Evolutionary conservation across 331 rosid species (phyloP).

Genomic region (Pyrus hybrid): DNA sequence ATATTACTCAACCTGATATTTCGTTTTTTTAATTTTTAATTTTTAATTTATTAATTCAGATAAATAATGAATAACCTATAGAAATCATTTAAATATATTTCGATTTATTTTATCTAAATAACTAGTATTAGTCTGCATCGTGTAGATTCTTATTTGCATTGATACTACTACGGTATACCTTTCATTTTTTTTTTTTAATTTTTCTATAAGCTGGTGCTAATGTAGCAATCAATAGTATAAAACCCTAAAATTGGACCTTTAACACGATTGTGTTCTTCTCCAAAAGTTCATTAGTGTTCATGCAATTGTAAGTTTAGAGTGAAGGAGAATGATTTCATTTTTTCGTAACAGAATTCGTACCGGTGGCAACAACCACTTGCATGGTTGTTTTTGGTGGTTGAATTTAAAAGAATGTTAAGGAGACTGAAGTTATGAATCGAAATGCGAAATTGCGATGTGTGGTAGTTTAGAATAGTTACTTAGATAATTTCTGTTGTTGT

Average conservation of each 20-base stretch:
- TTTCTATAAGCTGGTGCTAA: background rate
- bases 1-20: background rate
- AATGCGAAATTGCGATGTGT: background rate
- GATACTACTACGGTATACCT: background rate
- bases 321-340: background rate
- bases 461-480: background rate
- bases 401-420: background rate
- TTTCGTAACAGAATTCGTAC: background rate
- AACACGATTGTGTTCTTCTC: background rate
- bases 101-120: background rate
- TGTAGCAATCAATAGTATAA: background rate
- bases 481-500: background rate
- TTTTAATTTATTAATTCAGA: background rate
- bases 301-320: background rate
- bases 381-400: too few species aligned
- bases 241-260: background rate
- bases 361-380: background rate
- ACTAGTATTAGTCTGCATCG: background rate
- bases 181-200: background rate
- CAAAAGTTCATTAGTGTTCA: background rate
- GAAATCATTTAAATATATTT: background rate
- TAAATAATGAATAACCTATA: background rate
- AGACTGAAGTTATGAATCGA: background rate
- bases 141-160: background rate
- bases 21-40: background rate